A percentile compares a stretch with the other conserved stretches of the same genome.
Conservation (phyloP, 805 yeast species). For the Kodamaea nitidulidarum region DNA sequence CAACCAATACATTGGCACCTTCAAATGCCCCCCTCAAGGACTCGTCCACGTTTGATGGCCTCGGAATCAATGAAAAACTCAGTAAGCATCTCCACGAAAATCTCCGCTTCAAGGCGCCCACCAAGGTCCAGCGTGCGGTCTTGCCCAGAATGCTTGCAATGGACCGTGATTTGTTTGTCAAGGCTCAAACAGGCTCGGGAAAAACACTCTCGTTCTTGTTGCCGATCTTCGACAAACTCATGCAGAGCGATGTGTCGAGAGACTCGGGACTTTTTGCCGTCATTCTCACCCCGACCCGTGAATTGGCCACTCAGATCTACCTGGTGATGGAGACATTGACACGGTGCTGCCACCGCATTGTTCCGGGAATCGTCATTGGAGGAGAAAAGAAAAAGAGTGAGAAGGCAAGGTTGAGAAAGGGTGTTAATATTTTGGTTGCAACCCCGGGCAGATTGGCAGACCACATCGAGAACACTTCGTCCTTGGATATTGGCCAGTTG, state of each 20-base stretch:
- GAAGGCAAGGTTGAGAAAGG: constrained; percentile 92
- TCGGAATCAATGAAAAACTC: constrained; percentile 61
- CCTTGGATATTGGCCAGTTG: constrained; percentile 66
- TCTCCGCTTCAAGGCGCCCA: constrained; percentile 63
- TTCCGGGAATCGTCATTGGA: constrained; percentile 95
- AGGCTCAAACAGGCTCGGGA: constrained; percentile 98
- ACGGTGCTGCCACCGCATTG: constrained; percentile 78
- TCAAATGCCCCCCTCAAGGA: constrained; percentile 87
- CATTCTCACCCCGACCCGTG: constrained; percentile 91
- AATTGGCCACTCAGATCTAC: constrained; percentile 86
- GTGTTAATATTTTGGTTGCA: constrained; percentile 92
- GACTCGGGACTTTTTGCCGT: constrained; percentile 84
- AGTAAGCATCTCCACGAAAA: constrained; percentile 51
- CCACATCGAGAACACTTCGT: constrained; percentile 85
- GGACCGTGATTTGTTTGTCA: constrained; percentile 72
- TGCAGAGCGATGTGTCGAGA: constrained; percentile 49
- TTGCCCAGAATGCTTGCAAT: constrained; percentile 53
- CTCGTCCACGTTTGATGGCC: constrained; percentile 62
- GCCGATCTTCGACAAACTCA: constrained; percentile 74
- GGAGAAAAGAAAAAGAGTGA: constrained; percentile 98
- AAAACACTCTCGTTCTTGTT: constrained; percentile 84
- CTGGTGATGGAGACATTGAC: constrained; percentile 70
- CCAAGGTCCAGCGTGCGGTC: constrained; percentile 80
- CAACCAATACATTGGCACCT: constrained; percentile 21
- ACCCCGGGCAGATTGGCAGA: constrained; percentile 97